Percentiles rank a stretch among this genome's conserved stretches.
phyloP scores from a whole-genome alignment of 2,329 filamentous ascomycete genomes.

The Sclerotinia subarctica region DNA sequence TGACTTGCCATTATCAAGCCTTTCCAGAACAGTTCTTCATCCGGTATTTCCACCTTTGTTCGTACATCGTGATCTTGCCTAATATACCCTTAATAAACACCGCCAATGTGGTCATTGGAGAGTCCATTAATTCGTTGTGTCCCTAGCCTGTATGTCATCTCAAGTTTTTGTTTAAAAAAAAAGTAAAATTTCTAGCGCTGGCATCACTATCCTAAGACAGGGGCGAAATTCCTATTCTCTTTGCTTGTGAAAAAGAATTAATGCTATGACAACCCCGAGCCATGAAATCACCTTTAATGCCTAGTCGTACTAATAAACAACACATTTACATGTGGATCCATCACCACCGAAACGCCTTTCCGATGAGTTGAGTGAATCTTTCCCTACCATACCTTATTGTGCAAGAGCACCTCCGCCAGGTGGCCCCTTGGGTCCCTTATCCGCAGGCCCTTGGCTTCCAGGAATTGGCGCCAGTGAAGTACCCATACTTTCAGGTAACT shows the following conservation, averaged over 20 bases:
- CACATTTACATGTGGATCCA: constrained; percentile 15
- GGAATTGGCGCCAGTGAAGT: constrained; percentile 32
- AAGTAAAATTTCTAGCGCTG: constrained; percentile 15
- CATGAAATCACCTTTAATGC: background rate
- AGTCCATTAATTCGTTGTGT: background rate
- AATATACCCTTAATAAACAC: background rate
- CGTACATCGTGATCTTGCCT: background rate
- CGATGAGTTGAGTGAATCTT: constrained; percentile 25
- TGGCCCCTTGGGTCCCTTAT: constrained; percentile 29
- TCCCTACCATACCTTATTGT: constrained; percentile 15
- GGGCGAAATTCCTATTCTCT: background rate
- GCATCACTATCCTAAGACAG: constrained; percentile 19
- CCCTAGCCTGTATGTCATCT: background rate
- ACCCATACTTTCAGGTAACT: constrained; percentile 53
- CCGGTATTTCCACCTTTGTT: background rate
- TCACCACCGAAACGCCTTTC: constrained; percentile 23
- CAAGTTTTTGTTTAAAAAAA: background rate
- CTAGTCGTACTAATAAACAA: constrained; percentile 6
- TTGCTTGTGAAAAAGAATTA: constrained; percentile 11
- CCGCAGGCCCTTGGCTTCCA: constrained; percentile 26
- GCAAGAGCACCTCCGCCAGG: constrained; percentile 33
- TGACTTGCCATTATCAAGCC: background rate
- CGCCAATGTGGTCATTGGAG: background rate
- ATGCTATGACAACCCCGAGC: constrained; percentile 12
- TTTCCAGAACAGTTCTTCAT: background rate